phyloP scores from a whole-genome alignment of 2,329 filamentous ascomycete species.

The Fusarium circinatum region DNA sequence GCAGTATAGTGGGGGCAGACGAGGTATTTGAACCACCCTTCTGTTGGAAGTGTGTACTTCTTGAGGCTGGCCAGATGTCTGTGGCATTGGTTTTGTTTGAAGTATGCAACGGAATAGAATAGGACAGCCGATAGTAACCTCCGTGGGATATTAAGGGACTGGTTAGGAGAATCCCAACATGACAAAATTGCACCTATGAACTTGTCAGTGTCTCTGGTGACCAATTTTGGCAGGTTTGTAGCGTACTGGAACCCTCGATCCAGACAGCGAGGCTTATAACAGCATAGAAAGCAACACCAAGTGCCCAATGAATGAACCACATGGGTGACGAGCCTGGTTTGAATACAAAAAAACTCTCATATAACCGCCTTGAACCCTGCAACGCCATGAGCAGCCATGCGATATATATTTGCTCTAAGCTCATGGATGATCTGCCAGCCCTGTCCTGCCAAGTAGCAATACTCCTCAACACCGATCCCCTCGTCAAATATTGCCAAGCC shows the following conservation, averaged over 20 bases:
- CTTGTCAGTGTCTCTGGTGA: conserved; percentile 13
- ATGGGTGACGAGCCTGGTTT: conserved; percentile 76
- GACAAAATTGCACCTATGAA: conserved; percentile 48
- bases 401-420: conserved; percentile 69
- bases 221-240: background rate
- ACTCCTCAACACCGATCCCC: conserved; percentile 63
- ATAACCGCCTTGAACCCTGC: conserved; percentile 79
- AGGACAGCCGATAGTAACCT: conserved; percentile 59
- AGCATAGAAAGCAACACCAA: conserved; percentile 83
- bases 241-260: conserved; percentile 80
- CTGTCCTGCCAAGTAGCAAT: conserved; percentile 54
- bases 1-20: conserved; percentile 92
- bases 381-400: conserved; percentile 78
- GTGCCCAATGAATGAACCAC: conserved; percentile 84
- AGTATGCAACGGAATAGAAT: conserved; percentile 75
- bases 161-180: conserved; percentile 45
- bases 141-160: conserved; percentile 33
- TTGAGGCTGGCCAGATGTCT: conserved; percentile 73
- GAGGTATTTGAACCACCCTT: conserved; percentile 76
- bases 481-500: conserved; percentile 69
- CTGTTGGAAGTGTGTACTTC: conserved; percentile 84
- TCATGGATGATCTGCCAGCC: conserved; percentile 55
- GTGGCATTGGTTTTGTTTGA: conserved; percentile 80
- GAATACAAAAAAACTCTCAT: conserved; percentile 75
- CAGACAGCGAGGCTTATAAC: conserved; percentile 80